Evolutionary conservation across 805 yeast species (phyloP).

Genomic region (Sungouiozyma ichnusensis): DNA sequence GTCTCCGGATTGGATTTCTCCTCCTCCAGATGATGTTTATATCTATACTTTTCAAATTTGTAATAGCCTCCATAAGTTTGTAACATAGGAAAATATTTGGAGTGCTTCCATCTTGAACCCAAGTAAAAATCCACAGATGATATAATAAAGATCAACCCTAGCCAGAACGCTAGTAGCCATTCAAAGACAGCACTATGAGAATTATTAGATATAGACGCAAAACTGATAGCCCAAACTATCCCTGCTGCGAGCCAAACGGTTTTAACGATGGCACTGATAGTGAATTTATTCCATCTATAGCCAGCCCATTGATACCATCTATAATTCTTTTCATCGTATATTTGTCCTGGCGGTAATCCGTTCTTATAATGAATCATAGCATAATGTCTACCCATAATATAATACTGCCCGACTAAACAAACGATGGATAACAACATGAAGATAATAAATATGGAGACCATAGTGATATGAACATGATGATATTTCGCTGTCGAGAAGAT

Average conservation of each 20-base stretch:
- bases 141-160: conserved; percentile 55
- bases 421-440: conserved; percentile 46
- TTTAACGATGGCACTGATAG: conserved; percentile 45
- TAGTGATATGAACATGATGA: conserved; percentile 45
- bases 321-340: conserved; percentile 6
- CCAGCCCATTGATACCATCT: conserved; percentile 28
- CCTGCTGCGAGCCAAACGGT: conserved; percentile 58
- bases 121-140: conserved; percentile 64
- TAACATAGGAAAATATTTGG: conserved; percentile 23
- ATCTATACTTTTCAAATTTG: conserved; percentile 21
- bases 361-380: conserved; percentile 22
- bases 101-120: conserved; percentile 34
- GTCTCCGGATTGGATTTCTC: neutral
- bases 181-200: conserved; percentile 59
- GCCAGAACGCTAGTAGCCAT: conserved; percentile 83
- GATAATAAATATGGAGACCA: conserved; percentile 64
- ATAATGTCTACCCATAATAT: conserved; percentile 37
- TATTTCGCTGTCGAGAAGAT: conserved; percentile 55
- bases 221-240: conserved; percentile 55
- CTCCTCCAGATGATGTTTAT: neutral
- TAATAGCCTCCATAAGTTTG: conserved; percentile 8
- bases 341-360: neutral
- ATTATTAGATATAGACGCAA: conserved; percentile 39
- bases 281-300: conserved; percentile 33
- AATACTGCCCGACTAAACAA: conserved; percentile 36